Evolutionary conservation across 257 asterid species (phyloP).

Genomic region (Ilex aquifolium): DNA sequence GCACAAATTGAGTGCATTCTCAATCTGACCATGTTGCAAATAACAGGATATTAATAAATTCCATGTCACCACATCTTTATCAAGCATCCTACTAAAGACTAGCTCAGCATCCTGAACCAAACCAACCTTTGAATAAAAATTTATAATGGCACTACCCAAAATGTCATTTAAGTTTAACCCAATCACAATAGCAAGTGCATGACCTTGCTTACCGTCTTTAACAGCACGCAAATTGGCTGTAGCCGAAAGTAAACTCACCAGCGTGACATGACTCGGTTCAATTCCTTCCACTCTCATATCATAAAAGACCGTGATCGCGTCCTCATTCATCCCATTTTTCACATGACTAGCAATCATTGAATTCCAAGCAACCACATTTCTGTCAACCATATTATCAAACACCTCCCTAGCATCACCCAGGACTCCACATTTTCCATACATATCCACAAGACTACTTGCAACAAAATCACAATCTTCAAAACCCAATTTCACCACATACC

Average conservation of each 20-base stretch:
- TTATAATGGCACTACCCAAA: constrained; percentile 23
- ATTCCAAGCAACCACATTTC: constrained; percentile 28
- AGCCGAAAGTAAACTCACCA: constrained; percentile 25
- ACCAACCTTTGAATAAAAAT: constrained; percentile 31
- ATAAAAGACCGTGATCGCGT: constrained; percentile 15
- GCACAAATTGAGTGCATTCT: constrained; percentile 18
- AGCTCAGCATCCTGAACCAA: constrained; percentile 22
- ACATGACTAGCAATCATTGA: constrained; percentile 24
- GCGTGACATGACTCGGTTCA: constrained; percentile 24
- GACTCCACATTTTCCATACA: constrained; percentile 32
- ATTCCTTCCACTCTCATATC: constrained; percentile 18
- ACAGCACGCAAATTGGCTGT: constrained; percentile 23
- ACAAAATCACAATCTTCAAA: constrained; percentile 23
- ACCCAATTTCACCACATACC: constrained; percentile 19
- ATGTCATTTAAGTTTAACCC: constrained; percentile 20
- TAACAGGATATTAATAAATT: constrained; percentile 24
- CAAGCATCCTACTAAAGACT: constrained; percentile 17
- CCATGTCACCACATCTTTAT: constrained; percentile 32
- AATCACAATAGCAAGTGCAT: constrained; percentile 15
- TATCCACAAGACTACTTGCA: constrained; percentile 28
- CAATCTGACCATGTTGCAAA: constrained; percentile 11
- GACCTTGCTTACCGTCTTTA: constrained; percentile 28
- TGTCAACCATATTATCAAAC: constrained; percentile 25
- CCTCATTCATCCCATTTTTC: constrained; percentile 19
- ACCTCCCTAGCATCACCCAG: constrained; percentile 22